These are phyloP conservation scores for Rubus parviflorus DNA, from an alignment of 306 rosid species.

Conservation along the genomic window DNA sequence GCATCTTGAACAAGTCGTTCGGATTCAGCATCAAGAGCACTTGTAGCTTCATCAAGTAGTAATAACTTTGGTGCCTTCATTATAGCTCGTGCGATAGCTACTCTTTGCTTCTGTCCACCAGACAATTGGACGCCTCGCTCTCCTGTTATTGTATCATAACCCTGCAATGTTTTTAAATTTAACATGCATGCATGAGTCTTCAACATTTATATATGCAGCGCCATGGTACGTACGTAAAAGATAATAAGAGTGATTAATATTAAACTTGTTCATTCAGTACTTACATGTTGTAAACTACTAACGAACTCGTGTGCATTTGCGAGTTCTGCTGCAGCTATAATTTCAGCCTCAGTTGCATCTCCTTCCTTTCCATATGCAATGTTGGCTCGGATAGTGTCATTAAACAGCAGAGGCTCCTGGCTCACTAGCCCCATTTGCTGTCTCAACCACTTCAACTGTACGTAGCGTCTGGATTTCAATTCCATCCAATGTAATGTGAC, in stretches of 20 bases:
- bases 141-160: constrained; percentile 64
- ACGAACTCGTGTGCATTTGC: constrained; percentile 77
- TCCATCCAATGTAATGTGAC: constrained; percentile 65
- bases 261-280: background rate
- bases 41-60: constrained; percentile 73
- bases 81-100: constrained; percentile 74
- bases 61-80: constrained; percentile 64
- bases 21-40: constrained; percentile 84
- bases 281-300: constrained; percentile 62
- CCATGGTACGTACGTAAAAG: background rate
- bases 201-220: background rate
- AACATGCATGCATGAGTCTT: background rate
- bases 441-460: constrained; percentile 73
- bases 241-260: background rate
- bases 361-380: constrained; percentile 68
- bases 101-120: constrained; percentile 83
- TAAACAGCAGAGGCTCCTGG: constrained; percentile 74
- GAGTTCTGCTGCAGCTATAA: constrained; percentile 58
- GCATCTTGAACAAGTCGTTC: constrained; percentile 76
- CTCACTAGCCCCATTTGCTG: constrained; percentile 77
- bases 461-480: constrained; percentile 50
- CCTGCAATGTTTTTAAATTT: constrained; percentile 33
- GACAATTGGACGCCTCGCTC: constrained; percentile 74
- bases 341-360: constrained; percentile 57
- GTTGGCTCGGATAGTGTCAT: constrained; percentile 75